Base-by-base conservation (phyloP, 192 early-diverging fungal genomes). In the Phlyctochytrium planicorne region DNA sequence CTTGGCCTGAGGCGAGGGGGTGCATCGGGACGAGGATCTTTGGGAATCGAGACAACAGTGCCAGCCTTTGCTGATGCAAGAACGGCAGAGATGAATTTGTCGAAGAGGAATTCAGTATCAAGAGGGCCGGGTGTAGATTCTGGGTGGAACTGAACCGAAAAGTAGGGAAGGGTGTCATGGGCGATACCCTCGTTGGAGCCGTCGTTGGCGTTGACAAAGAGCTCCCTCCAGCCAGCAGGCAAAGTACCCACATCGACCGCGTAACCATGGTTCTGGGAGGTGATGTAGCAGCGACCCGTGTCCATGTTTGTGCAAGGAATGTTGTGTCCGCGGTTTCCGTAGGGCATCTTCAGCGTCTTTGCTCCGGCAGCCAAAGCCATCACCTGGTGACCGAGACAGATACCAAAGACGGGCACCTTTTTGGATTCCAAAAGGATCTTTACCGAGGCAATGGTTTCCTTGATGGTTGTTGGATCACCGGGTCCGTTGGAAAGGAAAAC, bases 71-170 rank as follows among this genome's bases (percentile, higher is more conserved):
- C 60, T 37, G 87, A 93, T 62, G 91, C 84, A 68, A 84, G 78
- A 55, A 93, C 81, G 34, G 87, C 82, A 29, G 79, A 77, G 71
- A 99, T 92, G 67, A 98, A 99, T 34, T 93, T 86, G 74, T 99
- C 97, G 71, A 99, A 99, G 52, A 99, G 81, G 69, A 90, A 94
- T 75, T 99, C 97, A 25, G 97, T 97, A 71, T 99, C 97, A 74
- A 92, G 90, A 30, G 97, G 97, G 50, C 97, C 97, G 10, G 97
- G 93, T 25, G 88, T 90, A 10, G 93, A 91, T 80, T 99, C 97
- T 24, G 97, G 97, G 82, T 99, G 97, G 87, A 99, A 99, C 82
- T 99, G 97, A 3, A 99, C 97, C 63, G 91, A 92, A 78, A 96
- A 99, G 78, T 92, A 93, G 30, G 97, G 97, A 20, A 95, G 75